Base-by-base conservation (phyloP, 495 filamentous ascomycete species). In the Thermochaetoides thermophila region DNA sequence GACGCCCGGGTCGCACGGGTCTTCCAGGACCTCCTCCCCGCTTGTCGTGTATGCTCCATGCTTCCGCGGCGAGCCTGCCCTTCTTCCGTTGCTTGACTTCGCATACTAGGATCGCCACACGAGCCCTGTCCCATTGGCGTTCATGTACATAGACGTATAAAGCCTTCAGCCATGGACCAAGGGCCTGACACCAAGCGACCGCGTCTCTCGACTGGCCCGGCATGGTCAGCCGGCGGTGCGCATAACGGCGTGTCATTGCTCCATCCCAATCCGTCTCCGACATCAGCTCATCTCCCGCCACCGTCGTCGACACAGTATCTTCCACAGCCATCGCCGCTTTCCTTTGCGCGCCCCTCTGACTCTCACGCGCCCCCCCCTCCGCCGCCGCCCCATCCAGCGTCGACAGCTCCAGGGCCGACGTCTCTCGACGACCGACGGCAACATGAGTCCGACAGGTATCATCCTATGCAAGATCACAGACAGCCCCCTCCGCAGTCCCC, bases 141-240 rank as follows among this genome's bases (percentile, higher is more conserved):
- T 46, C 42, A 55, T 52, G 53, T 52, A 43, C 49, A 46, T 41
- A 28, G 40, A 52, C 46, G 44, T 54, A 57, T 59, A 58, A 56
- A 53, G 46, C 52, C 61, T 57, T 37, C 27, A 44, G 64, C 55
- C 56, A 68, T 68, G 63, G 63, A 68, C 50, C 49, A 48, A 52
- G 56, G 56, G 53, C 59, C 60, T 42, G 61, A 61, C 44, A 43
- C 43, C 40, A 68, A 68, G 50, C 59, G 63, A 37, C 58, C 56
- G 38, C 62, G 63, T 53, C 48, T 61, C 34, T 54, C 56, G 38
- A 44, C 58, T 45, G 48, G 45, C 45, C 46, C 52, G 38, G 51
- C 60, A 52, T 64, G 61, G 61, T 58, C 63, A 42, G 43, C 40
- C 32, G 45, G 46, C 27, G 39, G 43, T 41, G 45, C 49, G 34